Percentiles rank a stretch among this genome's conserved stretches.
These are phyloP conservation scores for Domatiomyces globalis DNA, from an alignment of 2,329 filamentous ascomycete species.

Conservation along the genomic window DNA sequence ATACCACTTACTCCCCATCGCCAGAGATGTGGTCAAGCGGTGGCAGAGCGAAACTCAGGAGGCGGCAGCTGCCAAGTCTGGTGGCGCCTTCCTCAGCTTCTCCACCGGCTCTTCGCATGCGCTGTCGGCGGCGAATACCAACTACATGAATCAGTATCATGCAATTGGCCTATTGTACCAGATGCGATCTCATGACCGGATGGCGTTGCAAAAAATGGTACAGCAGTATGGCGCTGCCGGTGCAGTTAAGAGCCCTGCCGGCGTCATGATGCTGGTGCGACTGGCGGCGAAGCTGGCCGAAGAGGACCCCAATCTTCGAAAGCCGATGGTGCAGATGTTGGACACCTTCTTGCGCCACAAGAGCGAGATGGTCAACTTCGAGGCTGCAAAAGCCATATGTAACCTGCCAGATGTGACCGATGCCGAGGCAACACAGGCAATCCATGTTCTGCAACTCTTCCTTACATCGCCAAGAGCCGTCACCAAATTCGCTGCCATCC, in stretches of 20 bases:
- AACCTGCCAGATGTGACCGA: conserved; percentile 88
- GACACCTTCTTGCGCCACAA: conserved; percentile 96
- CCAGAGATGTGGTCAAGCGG: conserved; percentile 83
- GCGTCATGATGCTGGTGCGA: conserved; percentile 80
- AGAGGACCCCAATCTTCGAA: conserved; percentile 75
- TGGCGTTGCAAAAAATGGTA: conserved; percentile 99
- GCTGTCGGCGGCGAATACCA: conserved; percentile 63
- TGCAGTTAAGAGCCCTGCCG: conserved; percentile 87
- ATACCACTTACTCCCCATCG: conserved; percentile 93
- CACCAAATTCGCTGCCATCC: conserved; percentile 92
- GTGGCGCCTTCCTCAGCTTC: conserved; percentile 82
- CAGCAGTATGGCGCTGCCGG: conserved; percentile 90
- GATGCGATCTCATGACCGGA: conserved; percentile 93
- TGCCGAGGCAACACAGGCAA: conserved; percentile 76
- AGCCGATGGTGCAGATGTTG: conserved; percentile 92
- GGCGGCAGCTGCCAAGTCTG: conserved; percentile 84
- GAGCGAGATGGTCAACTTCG: conserved; percentile 99
- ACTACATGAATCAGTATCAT: conserved; percentile 97
- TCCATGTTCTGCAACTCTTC: conserved; percentile 93
- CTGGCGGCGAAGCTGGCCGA: conserved; percentile 87
- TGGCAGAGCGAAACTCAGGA: conserved; percentile 99
- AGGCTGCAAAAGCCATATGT: conserved; percentile 95
- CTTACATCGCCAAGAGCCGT: conserved; percentile 87
- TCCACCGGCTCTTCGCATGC: conserved; percentile 61
- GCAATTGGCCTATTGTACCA: conserved; percentile 94